Base-by-base conservation (phyloP, 1,284 basidiomycete genomes). In the Marasmius tenuissimus region DNA sequence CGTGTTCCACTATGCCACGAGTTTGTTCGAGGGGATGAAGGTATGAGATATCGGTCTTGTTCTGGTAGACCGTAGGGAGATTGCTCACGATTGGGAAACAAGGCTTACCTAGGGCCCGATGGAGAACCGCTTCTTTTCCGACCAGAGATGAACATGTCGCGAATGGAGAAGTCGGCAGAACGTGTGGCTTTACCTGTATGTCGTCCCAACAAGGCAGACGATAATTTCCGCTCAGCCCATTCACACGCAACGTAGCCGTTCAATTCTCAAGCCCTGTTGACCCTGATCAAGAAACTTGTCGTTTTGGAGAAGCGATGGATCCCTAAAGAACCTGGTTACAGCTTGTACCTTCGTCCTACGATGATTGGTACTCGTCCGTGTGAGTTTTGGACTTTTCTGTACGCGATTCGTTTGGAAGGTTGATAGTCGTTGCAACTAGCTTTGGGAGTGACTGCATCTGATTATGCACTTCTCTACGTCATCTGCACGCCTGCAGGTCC, bases 21-120 rank as follows among this genome's bases (percentile, higher is more conserved):
- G 85, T 63, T 78, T 93, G 4, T 96, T 95, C 65, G 94, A 96
- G 72, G 94, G 94, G 1, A 91, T 96, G 89, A 96, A 97, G 82
- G 87, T 84, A 38, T 16, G 72, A 50, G 38, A 6, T 5, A 35
- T 59, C 33, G n/a, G 14, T 54, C 40, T 53, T 40, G 49, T 27
- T 42, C 34, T 35, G 11, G 27, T 22, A 16, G 20, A n/a, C 1
- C n/a, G n/a, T n/a, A n/a, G n/a, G n/a, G n/a, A n/a, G n/a, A 42
- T 38, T 50, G 48, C 59, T 40, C 4, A 42, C 33, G 3, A 27
- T 0, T 33, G 8, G 10, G 10, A 27, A 51, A 9, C 16, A 34
- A 89, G 87, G 94, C 93, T 1, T 94, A 93, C 78, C 74, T 84
- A 6, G 89, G 85, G 59, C 85, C 80, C 14, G 84, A 85, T 68